phyloP scores from a whole-genome alignment of 192 early-diverging fungal species.

The Umbelopsis sp. region DNA sequence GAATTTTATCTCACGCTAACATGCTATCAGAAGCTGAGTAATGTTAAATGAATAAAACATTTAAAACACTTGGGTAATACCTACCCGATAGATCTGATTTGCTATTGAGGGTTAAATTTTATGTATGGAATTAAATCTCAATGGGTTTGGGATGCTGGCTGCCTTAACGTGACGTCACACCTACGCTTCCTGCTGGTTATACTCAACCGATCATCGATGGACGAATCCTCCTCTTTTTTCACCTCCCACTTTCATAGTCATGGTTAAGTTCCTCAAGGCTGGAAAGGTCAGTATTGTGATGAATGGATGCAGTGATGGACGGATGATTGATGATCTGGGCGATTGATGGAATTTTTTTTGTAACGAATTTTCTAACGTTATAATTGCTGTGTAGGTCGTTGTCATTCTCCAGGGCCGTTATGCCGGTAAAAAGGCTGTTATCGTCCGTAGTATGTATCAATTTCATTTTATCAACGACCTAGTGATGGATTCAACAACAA shows the following conservation, averaged over 20 bases:
- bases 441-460: conserved; percentile 76
- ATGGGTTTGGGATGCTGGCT: too few species aligned
- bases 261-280: conserved; percentile 61
- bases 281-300: conserved; percentile 44
- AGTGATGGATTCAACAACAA: neutral
- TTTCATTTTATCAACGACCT: neutral
- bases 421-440: conserved; percentile 99
- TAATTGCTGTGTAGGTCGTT: conserved; percentile 74
- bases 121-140: too few species aligned
- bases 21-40: too few species aligned
- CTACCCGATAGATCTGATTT: too few species aligned
- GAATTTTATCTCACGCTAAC: too few species aligned
- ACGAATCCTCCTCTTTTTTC: neutral
- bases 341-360: conserved; percentile 23
- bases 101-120: too few species aligned
- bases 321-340: neutral
- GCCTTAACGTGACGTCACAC: too few species aligned
- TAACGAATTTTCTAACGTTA: conserved; percentile 23
- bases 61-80: too few species aligned
- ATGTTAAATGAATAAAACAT: too few species aligned
- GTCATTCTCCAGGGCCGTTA: conserved; percentile 97
- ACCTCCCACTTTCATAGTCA: conserved; percentile 17
- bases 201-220: neutral
- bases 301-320: conserved; percentile 17
- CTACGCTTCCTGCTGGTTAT: neutral